phyloP scores from a whole-genome alignment of 2,329 filamentous ascomycete species.

The Colletotrichum cereale region DNA sequence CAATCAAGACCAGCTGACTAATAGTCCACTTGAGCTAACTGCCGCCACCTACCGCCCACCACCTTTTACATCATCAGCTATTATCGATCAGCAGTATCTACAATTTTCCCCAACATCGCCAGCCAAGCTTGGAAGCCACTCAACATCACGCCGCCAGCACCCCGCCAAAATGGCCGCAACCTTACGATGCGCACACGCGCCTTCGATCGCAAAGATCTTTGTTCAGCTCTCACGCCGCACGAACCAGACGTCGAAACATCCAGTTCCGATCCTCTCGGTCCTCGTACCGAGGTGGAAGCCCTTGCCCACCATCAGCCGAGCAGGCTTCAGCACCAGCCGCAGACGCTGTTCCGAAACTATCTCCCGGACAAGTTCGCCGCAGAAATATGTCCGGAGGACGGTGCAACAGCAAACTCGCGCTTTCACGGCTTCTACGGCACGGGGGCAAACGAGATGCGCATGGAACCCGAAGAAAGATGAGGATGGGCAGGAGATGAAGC shows the following conservation, averaged over 20 bases:
- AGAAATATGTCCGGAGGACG: background rate
- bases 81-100: constrained; percentile 51
- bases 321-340: background rate
- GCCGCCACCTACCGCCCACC: constrained; percentile 39
- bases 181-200: constrained; percentile 54
- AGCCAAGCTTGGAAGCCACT: background rate
- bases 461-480: constrained; percentile 84
- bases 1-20: constrained; percentile 28
- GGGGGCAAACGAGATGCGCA: constrained; percentile 61
- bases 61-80: constrained; percentile 39
- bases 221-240: constrained; percentile 55
- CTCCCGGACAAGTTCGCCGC: constrained; percentile 4
- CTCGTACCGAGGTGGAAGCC: constrained; percentile 45
- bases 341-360: background rate
- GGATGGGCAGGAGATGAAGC: constrained; percentile 83
- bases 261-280: constrained; percentile 52
- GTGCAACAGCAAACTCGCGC: constrained; percentile 32
- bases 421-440: constrained; percentile 55
- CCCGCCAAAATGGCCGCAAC: constrained; percentile 47
- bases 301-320: constrained; percentile 16
- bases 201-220: constrained; percentile 55
- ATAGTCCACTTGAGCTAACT: constrained; percentile 5
- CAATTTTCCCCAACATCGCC: constrained; percentile 49
- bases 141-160: background rate
- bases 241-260: constrained; percentile 42